Evolutionary conservation across 345 rosid species (phyloP).

Genomic region (Populus pruinosa): DNA sequence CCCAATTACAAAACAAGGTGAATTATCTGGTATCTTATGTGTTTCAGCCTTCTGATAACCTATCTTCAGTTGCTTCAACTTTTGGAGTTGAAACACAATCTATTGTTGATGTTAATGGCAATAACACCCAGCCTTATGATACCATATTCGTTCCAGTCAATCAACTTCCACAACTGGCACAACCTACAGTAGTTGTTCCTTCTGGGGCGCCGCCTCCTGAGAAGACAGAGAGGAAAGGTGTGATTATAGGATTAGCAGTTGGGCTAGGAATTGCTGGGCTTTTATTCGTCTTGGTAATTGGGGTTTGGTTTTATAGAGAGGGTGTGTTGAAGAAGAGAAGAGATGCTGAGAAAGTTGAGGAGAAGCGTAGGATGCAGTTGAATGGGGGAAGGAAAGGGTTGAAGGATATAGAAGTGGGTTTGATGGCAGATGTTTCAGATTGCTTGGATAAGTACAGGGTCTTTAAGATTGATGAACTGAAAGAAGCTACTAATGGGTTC

Average conservation of each 20-base stretch:
- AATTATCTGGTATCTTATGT: constrained; percentile 58
- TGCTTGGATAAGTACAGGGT: constrained; percentile 68
- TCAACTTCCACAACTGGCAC: constrained; percentile 43
- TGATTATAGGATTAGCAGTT: constrained; percentile 45
- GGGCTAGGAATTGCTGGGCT: constrained; percentile 46
- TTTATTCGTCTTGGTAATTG: constrained; percentile 28
- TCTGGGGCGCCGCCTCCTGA: constrained; percentile 19
- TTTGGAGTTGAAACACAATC: constrained; percentile 40
- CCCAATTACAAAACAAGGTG: constrained; percentile 25
- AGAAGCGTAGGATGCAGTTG: constrained; percentile 24
- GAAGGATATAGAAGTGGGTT: constrained; percentile 36
- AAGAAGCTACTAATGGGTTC: constrained; percentile 56
- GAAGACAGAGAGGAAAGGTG: constrained; percentile 38
- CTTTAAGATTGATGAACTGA: constrained; percentile 56
- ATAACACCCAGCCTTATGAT: constrained; percentile 25
- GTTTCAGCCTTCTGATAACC: constrained; percentile 54
- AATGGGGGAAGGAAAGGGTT: constrained; percentile 15
- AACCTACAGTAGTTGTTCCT: constrained; percentile 33
- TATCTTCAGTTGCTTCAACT: constrained; percentile 47
- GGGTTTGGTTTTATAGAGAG: constrained; percentile 29
- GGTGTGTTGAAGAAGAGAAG: constrained; percentile 21
- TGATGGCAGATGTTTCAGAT: constrained; percentile 69
- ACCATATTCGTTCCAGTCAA: constrained; percentile 55
- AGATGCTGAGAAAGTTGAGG: constrained; percentile 18
- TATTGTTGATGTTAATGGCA: constrained; percentile 44